Conservation (phyloP, 352 stramenopile species). For the Globisporangium perplexum region DNA sequence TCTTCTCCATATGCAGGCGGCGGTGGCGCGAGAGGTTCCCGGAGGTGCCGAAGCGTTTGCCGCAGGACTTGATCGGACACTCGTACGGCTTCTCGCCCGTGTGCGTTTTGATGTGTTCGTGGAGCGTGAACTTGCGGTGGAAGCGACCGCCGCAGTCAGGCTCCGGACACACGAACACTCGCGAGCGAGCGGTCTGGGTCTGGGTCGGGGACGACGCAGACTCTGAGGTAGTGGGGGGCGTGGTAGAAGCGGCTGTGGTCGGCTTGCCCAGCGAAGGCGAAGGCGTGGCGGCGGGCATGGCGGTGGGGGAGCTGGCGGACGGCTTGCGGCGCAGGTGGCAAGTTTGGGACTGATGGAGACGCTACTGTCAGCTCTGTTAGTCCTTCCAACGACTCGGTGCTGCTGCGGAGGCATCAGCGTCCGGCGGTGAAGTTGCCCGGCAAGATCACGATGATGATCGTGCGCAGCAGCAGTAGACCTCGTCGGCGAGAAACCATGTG, state of each 20-base stretch:
- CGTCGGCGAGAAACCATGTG: neutral
- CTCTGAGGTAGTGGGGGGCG: neutral
- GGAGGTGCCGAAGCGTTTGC: slow-evolving; percentile 59
- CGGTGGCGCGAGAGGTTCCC: slow-evolving; percentile 54
- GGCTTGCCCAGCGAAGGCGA: neutral
- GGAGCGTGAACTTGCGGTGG: slow-evolving; percentile 64
- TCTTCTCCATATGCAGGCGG: slow-evolving; percentile 32
- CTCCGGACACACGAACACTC: slow-evolving; percentile 1
- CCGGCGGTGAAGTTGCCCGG: too few species aligned
- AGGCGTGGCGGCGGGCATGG: neutral
- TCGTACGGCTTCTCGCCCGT: slow-evolving; percentile 68
- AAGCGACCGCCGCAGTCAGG: slow-evolving; percentile 31
- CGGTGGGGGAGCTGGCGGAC: neutral
- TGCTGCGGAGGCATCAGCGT: too few species aligned
- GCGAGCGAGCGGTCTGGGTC: neutral
- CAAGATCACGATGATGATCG: neutral
- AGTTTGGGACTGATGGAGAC: neutral
- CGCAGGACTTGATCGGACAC: slow-evolving; percentile 42
- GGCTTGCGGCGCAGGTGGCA: neutral
- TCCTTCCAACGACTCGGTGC: neutral
- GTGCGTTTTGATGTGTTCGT: slow-evolving; percentile 73
- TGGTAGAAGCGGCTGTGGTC: neutral
- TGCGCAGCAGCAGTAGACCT: neutral
- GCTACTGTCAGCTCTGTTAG: neutral
- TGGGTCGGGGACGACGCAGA: too few species aligned